Conservation (phyloP, 140 eudicot genomes). For the Ambrosia hybrid region DNA sequence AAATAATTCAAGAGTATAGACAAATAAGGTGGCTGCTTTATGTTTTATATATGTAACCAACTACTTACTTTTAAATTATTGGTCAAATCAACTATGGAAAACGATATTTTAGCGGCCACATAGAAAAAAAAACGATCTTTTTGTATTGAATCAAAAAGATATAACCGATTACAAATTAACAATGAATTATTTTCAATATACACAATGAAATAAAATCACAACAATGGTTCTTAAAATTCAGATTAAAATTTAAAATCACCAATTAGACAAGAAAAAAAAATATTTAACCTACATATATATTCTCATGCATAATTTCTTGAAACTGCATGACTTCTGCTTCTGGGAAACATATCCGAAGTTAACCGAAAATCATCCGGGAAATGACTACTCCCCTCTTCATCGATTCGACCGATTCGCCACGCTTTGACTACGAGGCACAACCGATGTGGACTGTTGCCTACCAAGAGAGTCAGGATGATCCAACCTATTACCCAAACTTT, state of each 20-base stretch:
- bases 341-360: constrained; percentile 30
- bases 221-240: neutral
- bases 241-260: neutral
- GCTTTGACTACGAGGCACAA: constrained; percentile 47
- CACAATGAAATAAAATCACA: neutral
- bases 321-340: constrained; percentile 50
- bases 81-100: neutral
- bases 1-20: neutral
- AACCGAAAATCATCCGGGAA: constrained; percentile 34
- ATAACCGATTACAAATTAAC: neutral
- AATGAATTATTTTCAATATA: neutral
- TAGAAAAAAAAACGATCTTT: neutral
- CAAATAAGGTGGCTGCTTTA: neutral
- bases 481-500: constrained; percentile 25
- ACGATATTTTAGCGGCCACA: neutral
- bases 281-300: neutral
- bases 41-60: neutral
- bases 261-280: neutral
- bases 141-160: neutral
- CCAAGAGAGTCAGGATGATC: constrained; percentile 29
- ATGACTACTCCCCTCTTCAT: constrained; percentile 42
- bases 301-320: constrained; percentile 26
- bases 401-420: constrained; percentile 48
- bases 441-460: constrained; percentile 2
- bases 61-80: neutral